Evolutionary conservation across 805 yeast species (phyloP).

Genomic region (Yamadazyma ubonensis): DNA sequence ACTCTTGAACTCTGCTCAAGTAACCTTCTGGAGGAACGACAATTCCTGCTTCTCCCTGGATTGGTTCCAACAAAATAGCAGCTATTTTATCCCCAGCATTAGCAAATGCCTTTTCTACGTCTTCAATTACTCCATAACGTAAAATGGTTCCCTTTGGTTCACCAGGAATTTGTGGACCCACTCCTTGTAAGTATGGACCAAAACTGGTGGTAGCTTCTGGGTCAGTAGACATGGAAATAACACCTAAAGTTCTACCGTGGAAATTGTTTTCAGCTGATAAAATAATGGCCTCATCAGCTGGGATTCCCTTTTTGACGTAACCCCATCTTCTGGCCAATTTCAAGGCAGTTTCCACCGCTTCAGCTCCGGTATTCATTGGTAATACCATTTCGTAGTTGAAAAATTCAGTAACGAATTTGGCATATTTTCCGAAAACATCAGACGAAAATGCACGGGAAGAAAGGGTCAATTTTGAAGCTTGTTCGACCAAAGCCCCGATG

Average conservation of each 20-base stretch:
- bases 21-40: constrained; percentile 89
- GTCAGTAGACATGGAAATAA: constrained; percentile 94
- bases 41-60: constrained; percentile 98
- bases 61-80: constrained; percentile 90
- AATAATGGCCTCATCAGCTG: constrained; percentile 79
- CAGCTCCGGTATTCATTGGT: constrained; percentile 99
- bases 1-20: constrained; percentile 64
- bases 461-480: constrained; percentile 79
- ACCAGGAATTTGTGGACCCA: constrained; percentile 84
- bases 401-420: constrained; percentile 83
- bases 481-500: constrained; percentile 78
- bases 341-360: constrained; percentile 94
- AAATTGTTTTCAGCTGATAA: constrained; percentile 86
- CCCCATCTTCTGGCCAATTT: constrained; percentile 98
- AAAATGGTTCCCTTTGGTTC: constrained; percentile 55
- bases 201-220: constrained; percentile 85
- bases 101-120: constrained; percentile 76
- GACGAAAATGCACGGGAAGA: constrained; percentile 92
- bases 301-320: constrained; percentile 79
- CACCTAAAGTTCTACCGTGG: constrained; percentile 95
- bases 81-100: constrained; percentile 87
- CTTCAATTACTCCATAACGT: constrained; percentile 85
- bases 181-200: constrained; percentile 85
- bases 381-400: constrained; percentile 89
- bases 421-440: constrained; percentile 81